A percentile compares a stretch with the other conserved stretches of the same genome.
phyloP scores from a whole-genome alignment of 129 eudicot genomes.

The Helianthus tuberosus region DNA sequence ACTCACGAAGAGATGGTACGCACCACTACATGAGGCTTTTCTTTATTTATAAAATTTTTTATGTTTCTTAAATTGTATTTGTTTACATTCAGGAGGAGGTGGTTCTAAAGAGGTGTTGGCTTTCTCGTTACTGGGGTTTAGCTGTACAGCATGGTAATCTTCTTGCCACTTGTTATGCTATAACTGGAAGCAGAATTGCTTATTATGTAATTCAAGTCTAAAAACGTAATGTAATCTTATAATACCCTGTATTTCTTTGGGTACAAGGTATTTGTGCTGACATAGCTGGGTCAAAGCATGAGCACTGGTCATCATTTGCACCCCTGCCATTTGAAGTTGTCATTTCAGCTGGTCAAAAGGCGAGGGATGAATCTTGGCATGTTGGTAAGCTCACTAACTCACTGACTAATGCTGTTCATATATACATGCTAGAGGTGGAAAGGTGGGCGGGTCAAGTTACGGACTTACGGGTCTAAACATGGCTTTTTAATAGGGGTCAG shows the following conservation, averaged over 20 bases:
- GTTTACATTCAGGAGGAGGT: constrained; percentile 66
- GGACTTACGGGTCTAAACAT: neutral
- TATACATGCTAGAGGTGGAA: neutral
- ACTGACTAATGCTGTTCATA: neutral
- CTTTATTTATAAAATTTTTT: too few relatives aligned
- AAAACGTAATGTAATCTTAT: neutral
- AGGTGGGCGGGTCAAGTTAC: neutral
- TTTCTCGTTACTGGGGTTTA: constrained; percentile 85
- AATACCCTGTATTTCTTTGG: neutral
- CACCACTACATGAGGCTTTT: neutral
- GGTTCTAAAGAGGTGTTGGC: constrained; percentile 91
- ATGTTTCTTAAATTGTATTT: neutral
- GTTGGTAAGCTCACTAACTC: constrained; percentile 47
- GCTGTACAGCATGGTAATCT: constrained; percentile 73
- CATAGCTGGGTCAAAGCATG: constrained; percentile 84
- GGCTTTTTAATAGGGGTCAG: neutral
- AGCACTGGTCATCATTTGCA: constrained; percentile 96
- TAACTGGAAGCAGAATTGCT: constrained; percentile 2
- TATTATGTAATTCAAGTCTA: neutral
- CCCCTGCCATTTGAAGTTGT: constrained; percentile 98
- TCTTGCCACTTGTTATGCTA: constrained; percentile 9
- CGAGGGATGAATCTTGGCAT: constrained; percentile 85
- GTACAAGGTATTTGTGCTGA: constrained; percentile 86
- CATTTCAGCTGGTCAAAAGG: constrained; percentile 96
- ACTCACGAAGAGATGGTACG: constrained; percentile 91